Base-by-base conservation (phyloP, 179 eudicot species). In the Silene vulgaris region DNA sequence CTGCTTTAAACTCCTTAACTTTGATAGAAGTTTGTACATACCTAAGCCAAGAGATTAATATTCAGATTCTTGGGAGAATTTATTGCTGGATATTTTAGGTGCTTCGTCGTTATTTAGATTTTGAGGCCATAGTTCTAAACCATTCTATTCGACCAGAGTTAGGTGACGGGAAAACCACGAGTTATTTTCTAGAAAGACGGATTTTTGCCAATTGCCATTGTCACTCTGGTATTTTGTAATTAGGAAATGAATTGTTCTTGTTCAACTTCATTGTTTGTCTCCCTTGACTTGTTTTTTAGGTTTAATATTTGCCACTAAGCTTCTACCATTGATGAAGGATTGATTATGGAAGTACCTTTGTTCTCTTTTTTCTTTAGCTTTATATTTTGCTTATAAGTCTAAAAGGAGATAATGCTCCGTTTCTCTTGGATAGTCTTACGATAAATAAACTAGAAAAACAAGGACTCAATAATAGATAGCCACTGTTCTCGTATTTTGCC, bases 231-330 rank as follows among this genome's bases (percentile, higher is more conserved):
- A 8, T 1, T 29, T 5, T 14, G 8, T 66, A 32, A 8, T 5
- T 13, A 66, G 35, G 6, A 64, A 64, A 26, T 64, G n/a, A 64
- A 4, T 16, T 32, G 45, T 0, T 65, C 72, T 45, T 23, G 1
- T 21, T 23, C 73, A 48, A 45, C 19, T 26, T 48, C 60, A 4
- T 48, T 50, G 57, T 69, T 21, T 43, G 35, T 69, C 35, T 30
- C 26, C 16, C 48, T 19, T 17, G 21, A 66, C 48, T 69, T 69
- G 60, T 5, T 50, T 48, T 50, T n/a, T 26, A 37, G 56, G 60
- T 48, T 45, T 69, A 69, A 69, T 45, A 45, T 43, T 21, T 69
- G n/a, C 19, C 73, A 70, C 57, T 70, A 50, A 8, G 30, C 3
- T 69, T 69, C 56, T 69, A 69, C 29, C 57, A 40, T 13, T 9